Evolutionary conservation across 78 protist genomes (phyloP).

Genomic region (Polysphondylium violaceum): DNA sequence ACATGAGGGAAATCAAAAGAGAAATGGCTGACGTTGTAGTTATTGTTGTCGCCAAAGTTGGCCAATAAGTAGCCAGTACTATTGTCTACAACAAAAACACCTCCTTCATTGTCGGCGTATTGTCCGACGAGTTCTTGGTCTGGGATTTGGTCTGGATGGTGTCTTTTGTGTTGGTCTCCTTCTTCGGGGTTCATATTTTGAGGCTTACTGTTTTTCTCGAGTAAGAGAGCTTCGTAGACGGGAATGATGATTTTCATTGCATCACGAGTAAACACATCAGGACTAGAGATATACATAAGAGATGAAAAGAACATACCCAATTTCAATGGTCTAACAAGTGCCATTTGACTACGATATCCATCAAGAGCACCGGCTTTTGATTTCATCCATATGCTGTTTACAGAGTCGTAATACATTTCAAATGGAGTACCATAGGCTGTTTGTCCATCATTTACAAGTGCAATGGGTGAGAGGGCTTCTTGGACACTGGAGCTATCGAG

Average conservation of each 20-base stretch:
- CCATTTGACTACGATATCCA: constrained; percentile 46
- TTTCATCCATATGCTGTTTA: constrained; percentile 42
- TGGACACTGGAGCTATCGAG: constrained; percentile 17
- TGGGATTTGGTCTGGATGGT: constrained; percentile 11
- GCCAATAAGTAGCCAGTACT: constrained; percentile 15
- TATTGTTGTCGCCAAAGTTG: constrained; percentile 37
- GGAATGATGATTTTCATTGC: constrained; percentile 57
- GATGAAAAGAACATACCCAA: constrained; percentile 61
- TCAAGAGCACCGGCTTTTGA: constrained; percentile 33
- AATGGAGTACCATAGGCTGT: constrained; percentile 74
- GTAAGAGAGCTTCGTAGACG: constrained; percentile 28
- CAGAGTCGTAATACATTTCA: constrained; percentile 60
- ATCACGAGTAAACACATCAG: constrained; percentile 48
- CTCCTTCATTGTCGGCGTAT: constrained; percentile 41
- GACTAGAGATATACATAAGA: neutral
- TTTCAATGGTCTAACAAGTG: constrained; percentile 9
- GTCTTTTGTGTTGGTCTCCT: neutral
- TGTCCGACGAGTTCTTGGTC: constrained; percentile 11
- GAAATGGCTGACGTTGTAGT: constrained; percentile 28
- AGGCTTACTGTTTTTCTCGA: neutral
- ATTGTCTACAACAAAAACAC: neutral
- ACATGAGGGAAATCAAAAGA: constrained; percentile 25
- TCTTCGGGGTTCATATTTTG: neutral
- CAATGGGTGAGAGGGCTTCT: constrained; percentile 50
- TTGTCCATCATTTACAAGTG: constrained; percentile 37